Percentiles rank a stretch among this genome's conserved stretches.
Conservation (phyloP, 2,329 filamentous ascomycete genomes). For the Xylaria hypoxylon region DNA sequence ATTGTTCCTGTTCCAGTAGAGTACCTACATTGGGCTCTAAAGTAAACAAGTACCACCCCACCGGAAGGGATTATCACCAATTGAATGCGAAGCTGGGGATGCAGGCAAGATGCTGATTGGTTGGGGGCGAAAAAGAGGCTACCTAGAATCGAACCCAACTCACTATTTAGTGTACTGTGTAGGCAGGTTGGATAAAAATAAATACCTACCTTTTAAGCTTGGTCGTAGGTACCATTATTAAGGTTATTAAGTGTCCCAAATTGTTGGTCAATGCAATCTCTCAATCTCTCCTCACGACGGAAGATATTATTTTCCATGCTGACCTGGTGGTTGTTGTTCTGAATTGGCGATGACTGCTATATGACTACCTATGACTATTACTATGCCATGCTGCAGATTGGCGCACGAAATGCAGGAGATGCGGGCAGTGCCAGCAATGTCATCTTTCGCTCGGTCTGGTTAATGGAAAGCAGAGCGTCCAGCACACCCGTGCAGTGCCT, state of each 20-base stretch:
- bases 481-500: slow-evolving; percentile 35
- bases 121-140: slow-evolving; percentile 12
- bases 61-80: slow-evolving; percentile 19
- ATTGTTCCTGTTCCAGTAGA: background rate
- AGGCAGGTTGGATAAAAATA: slow-evolving; percentile 32
- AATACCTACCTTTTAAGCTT: background rate
- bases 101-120: slow-evolving; percentile 23
- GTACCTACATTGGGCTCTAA: no score
- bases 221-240: background rate
- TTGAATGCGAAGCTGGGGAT: background rate
- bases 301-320: slow-evolving; percentile 7
- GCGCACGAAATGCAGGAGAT: slow-evolving; percentile 26
- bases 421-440: slow-evolving; percentile 33
- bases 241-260: no score
- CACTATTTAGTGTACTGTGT: no score
- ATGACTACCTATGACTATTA: no score
- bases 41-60: background rate
- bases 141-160: background rate
- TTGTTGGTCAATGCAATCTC: slow-evolving; percentile 24
- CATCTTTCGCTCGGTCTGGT: slow-evolving; percentile 28
- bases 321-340: background rate
- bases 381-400: slow-evolving; percentile 27
- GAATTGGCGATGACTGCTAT: background rate
- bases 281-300: background rate
- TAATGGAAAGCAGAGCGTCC: slow-evolving; percentile 25